Evolutionary conservation across 225 moss, liverwort and hornwort species (phyloP).

Genomic region (Rhytidiadelphus loreus): DNA sequence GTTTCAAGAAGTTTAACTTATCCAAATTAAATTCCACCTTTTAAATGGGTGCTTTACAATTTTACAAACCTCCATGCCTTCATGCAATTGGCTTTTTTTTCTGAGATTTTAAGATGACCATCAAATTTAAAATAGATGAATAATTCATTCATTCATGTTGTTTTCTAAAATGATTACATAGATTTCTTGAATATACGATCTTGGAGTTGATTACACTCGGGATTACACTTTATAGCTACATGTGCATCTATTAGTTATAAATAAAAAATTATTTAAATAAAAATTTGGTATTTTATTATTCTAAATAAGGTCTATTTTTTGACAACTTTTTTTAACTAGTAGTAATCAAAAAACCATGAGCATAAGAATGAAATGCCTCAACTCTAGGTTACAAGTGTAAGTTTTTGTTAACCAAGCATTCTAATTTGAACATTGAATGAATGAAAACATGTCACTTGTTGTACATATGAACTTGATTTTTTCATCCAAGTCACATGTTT

Average conservation of each 20-base stretch:
- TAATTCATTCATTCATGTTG: background rate
- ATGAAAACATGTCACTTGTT: background rate
- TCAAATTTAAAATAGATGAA: background rate
- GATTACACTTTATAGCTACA: background rate
- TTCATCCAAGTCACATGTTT: background rate
- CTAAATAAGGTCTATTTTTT: background rate
- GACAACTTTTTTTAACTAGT: background rate
- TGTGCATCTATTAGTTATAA: background rate
- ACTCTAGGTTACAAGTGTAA: background rate
- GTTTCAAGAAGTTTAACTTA: background rate
- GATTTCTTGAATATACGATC: too few relatives aligned
- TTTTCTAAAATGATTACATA: background rate
- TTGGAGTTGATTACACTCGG: too few relatives aligned
- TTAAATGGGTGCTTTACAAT: accelerated
- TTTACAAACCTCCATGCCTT: accelerated
- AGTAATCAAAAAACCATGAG: accelerated
- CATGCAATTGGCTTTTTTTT: background rate
- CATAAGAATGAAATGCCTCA: background rate
- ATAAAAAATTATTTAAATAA: too few relatives aligned
- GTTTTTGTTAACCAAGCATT: background rate
- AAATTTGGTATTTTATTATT: background rate
- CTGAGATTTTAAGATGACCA: too few relatives aligned
- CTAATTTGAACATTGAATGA: background rate
- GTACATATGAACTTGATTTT: background rate
- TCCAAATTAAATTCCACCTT: background rate